Conservation (phyloP, 768 basidiomycete species). For the Suillus plorans region DNA sequence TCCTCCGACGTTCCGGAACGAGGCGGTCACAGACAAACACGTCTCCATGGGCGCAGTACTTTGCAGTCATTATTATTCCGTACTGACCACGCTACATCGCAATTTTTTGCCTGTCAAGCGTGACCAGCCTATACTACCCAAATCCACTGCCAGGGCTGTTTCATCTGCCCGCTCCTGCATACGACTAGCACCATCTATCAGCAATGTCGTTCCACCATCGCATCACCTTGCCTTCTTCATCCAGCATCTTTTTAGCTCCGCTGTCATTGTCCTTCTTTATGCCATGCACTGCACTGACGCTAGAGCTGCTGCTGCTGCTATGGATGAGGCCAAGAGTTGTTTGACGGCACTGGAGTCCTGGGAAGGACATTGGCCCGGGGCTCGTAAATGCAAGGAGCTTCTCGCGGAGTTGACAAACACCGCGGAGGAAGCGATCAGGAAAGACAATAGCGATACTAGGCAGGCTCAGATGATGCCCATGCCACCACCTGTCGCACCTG, state of each 20-base stretch:
- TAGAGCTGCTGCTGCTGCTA: constrained; percentile 63
- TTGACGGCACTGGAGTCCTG: constrained; percentile 71
- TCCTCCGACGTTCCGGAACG: constrained; percentile 71
- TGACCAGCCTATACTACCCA: constrained; percentile 65
- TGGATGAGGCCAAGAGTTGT: constrained; percentile 81
- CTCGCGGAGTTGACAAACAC: constrained; percentile 69
- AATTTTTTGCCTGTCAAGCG: constrained; percentile 81
- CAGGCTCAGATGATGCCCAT: constrained; percentile 24
- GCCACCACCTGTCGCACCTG: constrained; percentile 26
- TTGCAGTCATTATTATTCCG: constrained; percentile 87
- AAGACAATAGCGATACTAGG: constrained; percentile 19
- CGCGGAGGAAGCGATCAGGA: constrained; percentile 63
- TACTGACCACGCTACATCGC: constrained; percentile 84
- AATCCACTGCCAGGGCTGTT: constrained; percentile 78
- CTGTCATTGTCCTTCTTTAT: constrained; percentile 80
- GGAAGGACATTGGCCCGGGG: constrained; percentile 88
- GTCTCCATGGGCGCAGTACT: constrained; percentile 84
- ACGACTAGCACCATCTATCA: constrained; percentile 81
- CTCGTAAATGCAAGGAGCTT: constrained; percentile 82
- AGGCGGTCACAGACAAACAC: constrained; percentile 72
- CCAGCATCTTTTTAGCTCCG: constrained; percentile 86
- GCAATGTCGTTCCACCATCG: constrained; percentile 78
- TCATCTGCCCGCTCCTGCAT: constrained; percentile 85
- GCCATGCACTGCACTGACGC: constrained; percentile 81
- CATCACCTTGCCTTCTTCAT: constrained; percentile 89